Percentiles rank a stretch among this genome's conserved stretches.
These are phyloP conservation scores for Aulographum hederae DNA, from an alignment of 2,329 filamentous ascomycete genomes.

Conservation along the genomic window DNA sequence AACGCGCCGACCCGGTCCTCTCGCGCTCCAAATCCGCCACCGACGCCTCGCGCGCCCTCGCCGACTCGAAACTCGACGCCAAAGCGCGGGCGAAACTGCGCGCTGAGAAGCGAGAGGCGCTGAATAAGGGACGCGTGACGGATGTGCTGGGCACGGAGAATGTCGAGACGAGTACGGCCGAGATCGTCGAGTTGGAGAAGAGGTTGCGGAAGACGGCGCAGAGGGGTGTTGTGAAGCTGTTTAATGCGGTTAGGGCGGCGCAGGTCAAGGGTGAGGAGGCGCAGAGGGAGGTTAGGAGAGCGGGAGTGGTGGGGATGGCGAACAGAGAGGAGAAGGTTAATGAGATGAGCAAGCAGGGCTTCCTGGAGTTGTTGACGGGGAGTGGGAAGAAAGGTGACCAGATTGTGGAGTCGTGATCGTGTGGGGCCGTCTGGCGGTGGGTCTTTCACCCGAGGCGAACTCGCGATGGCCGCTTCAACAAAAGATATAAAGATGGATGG, in stretches of 20 bases:
- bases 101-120: constrained; percentile 58
- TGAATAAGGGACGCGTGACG: constrained; percentile 75
- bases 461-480: no score
- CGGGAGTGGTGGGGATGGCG: constrained; percentile 60
- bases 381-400: constrained; percentile 25
- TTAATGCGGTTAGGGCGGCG: constrained; percentile 84
- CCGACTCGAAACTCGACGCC: constrained; percentile 61
- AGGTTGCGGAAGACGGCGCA: constrained; percentile 73
- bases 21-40: constrained; percentile 62
- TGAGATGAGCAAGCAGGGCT: constrained; percentile 94
- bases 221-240: constrained; percentile 85
- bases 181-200: constrained; percentile 53
- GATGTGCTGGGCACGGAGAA: constrained; percentile 58
- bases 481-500: no score
- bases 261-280: constrained; percentile 78
- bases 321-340: constrained; percentile 75
- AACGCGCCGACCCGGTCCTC: constrained; percentile 78
- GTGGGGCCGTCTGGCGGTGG: no score
- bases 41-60: constrained; percentile 51
- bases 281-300: constrained; percentile 47
- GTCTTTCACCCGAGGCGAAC: no score
- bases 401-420: neutral
- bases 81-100: constrained; percentile 66
- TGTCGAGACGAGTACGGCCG: constrained; percentile 26
- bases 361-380: constrained; percentile 68